Evolutionary conservation across 768 basidiomycete genomes (phyloP), one percentile per base, ranked within the genome.

Genomic region (Pseudohyphozyma bogoriensis): DNA sequence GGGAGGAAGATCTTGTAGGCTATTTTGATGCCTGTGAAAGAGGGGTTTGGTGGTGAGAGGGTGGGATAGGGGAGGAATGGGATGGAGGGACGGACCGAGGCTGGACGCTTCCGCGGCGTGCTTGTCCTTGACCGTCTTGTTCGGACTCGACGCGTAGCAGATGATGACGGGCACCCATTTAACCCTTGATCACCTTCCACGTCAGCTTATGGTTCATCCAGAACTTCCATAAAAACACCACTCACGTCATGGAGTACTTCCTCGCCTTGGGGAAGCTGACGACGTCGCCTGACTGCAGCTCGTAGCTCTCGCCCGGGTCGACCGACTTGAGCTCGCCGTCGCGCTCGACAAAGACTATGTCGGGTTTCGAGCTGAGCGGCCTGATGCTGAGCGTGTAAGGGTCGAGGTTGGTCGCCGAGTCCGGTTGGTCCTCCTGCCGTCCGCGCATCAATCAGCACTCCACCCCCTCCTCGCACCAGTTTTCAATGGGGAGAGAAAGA

Each of bases 21-120:
- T 40, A 65, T 3, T 42, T 68, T 62, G 58, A 62, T 37, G 24
- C 68, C 64, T 68, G 54, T 5, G 42, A 58, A 36, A 29, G 47
- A 22, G 40, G 37, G 37, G n/a, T n/a, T n/a, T n/a, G n/a, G n/a
- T n/a, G n/a, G 12, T 16, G 46, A 47, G 46, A 13, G 9, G 9
- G n/a, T 8, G 5, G 46, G 6, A 26, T 24, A 22, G 22, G 47
- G 6, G 35, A 56, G 40, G 33, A 2, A 18, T 15, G 4, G 18
- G 18, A 16, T 9, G 0, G 33, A 26, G 26, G 29, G 32, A n/a
- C 51, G 31, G n/a, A 60, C 32, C 58, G 36, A 58, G 54, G 9
- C 11, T 24, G 13, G n/a, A n/a, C 8, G 29, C 29, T 15, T 28
- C 26, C 28, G 49, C 42, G 11, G 55, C 55, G 12, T 29, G 8